Conservation (phyloP, 768 basidiomycete species). For the Tylopilus vinaceipallidus region DNA sequence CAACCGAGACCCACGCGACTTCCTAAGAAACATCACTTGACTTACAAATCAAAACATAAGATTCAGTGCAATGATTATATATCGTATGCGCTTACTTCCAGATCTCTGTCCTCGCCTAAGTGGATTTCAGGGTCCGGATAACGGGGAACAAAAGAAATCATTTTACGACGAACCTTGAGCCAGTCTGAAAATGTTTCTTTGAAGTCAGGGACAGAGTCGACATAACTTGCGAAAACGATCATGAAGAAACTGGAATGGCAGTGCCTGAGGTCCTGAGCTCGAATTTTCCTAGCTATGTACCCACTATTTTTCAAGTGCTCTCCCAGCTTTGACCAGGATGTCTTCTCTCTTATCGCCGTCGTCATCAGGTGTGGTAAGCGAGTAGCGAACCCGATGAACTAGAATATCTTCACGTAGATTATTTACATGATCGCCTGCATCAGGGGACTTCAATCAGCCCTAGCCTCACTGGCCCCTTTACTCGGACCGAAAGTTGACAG, state of each 20-base stretch:
- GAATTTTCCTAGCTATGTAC: constrained; percentile 23
- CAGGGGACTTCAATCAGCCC: constrained; percentile 9
- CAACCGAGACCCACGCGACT: constrained; percentile 74
- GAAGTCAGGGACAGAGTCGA: constrained; percentile 65
- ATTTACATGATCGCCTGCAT: constrained; percentile 81
- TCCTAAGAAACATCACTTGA: constrained; percentile 84
- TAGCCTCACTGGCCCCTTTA: background rate
- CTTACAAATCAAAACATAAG: constrained; percentile 37
- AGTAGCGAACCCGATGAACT: constrained; percentile 79
- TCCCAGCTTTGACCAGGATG: constrained; percentile 63
- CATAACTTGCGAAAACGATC: constrained; percentile 89
- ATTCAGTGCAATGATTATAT: background rate
- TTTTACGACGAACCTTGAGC: constrained; percentile 58
- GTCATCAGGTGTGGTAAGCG: constrained; percentile 73
- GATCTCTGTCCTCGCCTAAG: constrained; percentile 78
- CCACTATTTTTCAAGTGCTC: constrained; percentile 89
- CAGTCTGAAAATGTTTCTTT: constrained; percentile 78
- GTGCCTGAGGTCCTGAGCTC: background rate
- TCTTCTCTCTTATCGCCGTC: constrained; percentile 49
- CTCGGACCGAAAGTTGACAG: background rate
- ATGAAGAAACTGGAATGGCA: constrained; percentile 75
- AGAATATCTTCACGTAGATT: constrained; percentile 92
- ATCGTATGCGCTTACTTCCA: constrained; percentile 67
- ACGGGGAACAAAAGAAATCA: background rate
- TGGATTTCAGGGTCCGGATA: background rate